phyloP scores from a whole-genome alignment of 2,329 filamentous ascomycete genomes.

The Trichoderma breve region DNA sequence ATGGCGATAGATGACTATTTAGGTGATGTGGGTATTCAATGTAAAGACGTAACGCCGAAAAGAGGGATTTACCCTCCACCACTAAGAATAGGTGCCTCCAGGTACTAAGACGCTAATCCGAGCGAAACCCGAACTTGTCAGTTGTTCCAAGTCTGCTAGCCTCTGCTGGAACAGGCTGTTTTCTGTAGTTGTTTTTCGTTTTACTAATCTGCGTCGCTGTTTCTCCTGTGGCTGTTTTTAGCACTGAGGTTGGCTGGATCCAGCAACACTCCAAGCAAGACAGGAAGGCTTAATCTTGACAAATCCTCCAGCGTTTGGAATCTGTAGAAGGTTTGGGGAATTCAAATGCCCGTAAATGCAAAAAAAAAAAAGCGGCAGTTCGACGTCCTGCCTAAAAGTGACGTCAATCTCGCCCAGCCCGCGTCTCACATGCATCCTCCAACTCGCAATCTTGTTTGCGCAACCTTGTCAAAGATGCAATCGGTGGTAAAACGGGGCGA shows the following conservation, averaged over 20 bases:
- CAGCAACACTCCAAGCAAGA: background rate
- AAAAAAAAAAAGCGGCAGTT: background rate
- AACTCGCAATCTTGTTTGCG: background rate
- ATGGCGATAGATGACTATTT: conserved; percentile 2
- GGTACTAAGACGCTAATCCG: background rate
- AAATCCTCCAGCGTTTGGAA: background rate
- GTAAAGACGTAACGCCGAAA: background rate
- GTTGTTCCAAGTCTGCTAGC: background rate
- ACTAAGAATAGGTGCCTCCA: background rate
- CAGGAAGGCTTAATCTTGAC: background rate
- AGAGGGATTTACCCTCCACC: background rate
- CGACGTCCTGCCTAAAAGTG: background rate
- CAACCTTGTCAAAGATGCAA: background rate
- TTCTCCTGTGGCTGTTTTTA: background rate
- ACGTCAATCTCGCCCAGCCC: background rate
- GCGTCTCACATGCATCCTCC: background rate
- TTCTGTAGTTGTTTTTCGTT: background rate
- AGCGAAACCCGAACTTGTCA: background rate
- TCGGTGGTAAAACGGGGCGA: background rate
- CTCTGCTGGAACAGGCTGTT: background rate
- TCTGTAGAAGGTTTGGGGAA: background rate
- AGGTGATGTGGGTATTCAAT: background rate
- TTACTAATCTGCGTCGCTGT: background rate
- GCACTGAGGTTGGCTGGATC: background rate
- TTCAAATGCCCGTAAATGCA: background rate